phyloP scores from a whole-genome alignment of 2,329 filamentous ascomycete species.

The Phaeosphaeriaceae sp. region DNA sequence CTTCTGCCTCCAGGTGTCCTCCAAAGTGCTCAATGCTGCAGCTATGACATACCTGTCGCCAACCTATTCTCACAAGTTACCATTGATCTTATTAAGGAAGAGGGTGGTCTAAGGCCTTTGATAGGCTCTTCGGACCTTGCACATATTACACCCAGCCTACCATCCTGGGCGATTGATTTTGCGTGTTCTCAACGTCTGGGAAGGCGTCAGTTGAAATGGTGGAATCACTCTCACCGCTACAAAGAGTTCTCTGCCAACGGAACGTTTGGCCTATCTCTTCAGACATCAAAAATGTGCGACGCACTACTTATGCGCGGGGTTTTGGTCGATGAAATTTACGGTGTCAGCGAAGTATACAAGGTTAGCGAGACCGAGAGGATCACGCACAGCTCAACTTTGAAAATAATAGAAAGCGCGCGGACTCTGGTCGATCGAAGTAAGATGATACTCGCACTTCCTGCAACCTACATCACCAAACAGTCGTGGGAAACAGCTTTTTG shows the following conservation, averaged over 20 bases:
- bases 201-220: slow-evolving; percentile 25
- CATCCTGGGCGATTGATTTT: slow-evolving; percentile 28
- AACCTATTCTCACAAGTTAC: slow-evolving; percentile 17
- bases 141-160: slow-evolving; percentile 7
- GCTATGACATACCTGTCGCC: slow-evolving; percentile 9
- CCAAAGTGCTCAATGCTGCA: slow-evolving; percentile 9
- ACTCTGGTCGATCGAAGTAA: not conserved
- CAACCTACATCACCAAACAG: not conserved
- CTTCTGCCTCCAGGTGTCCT: slow-evolving; percentile 6
- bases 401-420: not conserved
- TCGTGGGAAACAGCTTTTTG: slow-evolving; percentile 13
- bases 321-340: slow-evolving; percentile 9
- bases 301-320: slow-evolving; percentile 4
- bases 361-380: not conserved
- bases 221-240: slow-evolving; percentile 25
- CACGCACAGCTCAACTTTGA: not conserved
- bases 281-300: not conserved
- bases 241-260: slow-evolving; percentile 10
- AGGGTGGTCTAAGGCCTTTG: slow-evolving; percentile 15
- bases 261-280: not conserved
- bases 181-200: slow-evolving; percentile 17
- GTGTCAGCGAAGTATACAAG: slow-evolving; percentile 1
- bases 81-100: slow-evolving; percentile 16
- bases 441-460: not conserved
- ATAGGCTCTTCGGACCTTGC: slow-evolving; percentile 17